Base-by-base conservation (phyloP, 2,329 filamentous ascomycete species). In the Zalaria obscura region DNA sequence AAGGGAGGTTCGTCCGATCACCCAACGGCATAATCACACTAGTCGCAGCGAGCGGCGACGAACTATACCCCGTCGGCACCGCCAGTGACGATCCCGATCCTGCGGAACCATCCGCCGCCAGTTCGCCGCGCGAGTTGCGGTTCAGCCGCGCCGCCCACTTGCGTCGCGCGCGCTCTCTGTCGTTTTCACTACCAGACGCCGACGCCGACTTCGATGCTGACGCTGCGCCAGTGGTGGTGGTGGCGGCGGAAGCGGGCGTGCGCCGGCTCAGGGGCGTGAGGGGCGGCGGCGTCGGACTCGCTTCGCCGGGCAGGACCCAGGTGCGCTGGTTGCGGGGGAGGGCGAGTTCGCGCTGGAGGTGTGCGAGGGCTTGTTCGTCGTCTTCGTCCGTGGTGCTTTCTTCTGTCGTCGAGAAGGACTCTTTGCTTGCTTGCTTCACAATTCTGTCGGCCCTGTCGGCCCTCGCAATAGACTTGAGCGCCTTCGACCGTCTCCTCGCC, bases 231-330 rank as follows among this genome's bases (percentile, higher is more conserved):
- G 31, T 27, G 25, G 26, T n/a, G 33, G 36, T 35, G 27, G 35
- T 38, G 27, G 42, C n/a, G 39, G 10, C 5, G 18, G 29, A 5
- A 9, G 4, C 5, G 3, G 5, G 11, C 33, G 5, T 29, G 38
- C 35, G 43, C 6, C 34, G 18, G 36, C 34, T 44, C 6, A 39
- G 46, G 18, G 45, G 46, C 11, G 45, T 31, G 44, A 45, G n/a
- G 5, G 54, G 52, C 3, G 57, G 54, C 10, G 57, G 57, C n/a
- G 57, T 59, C 3, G 57, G 54, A 5, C 55, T 55, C 18, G 53
- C 56, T 48, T 60, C 56, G 26, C 52, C 54, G 0, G 57, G 55
- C 1, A 54, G 40, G 2, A 58, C 55, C 46, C 50, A 60, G 5
- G 42, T 50, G 27, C 56, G 46, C 39, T 58, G 45, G 34, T 57